Conservation (phyloP, 1,284 basidiomycete species). For the Cerioporus squamosus region DNA sequence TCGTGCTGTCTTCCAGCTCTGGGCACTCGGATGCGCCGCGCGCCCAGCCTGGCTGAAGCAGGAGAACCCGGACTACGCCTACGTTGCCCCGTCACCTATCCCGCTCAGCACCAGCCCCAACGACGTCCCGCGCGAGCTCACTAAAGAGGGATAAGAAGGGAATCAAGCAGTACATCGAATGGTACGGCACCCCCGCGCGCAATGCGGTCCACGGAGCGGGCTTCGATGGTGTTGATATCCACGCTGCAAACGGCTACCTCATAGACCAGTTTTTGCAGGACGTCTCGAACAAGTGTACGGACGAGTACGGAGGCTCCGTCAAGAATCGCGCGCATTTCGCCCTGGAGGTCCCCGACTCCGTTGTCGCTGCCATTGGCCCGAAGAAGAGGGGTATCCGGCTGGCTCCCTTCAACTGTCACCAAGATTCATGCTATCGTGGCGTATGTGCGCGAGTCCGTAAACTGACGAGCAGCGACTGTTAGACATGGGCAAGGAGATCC, state of each 20-base stretch:
- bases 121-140: constrained; percentile 39
- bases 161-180: constrained; percentile 46
- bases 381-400: constrained; percentile 53
- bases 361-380: constrained; percentile 41
- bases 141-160: constrained; percentile 42
- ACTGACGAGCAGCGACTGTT: neutral
- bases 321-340: constrained; percentile 58
- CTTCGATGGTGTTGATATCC: constrained; percentile 47
- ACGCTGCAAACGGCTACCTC: constrained; percentile 44
- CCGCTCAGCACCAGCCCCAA: constrained; percentile 41
- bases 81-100: constrained; percentile 44
- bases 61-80: constrained; percentile 24
- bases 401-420: constrained; percentile 52
- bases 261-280: constrained; percentile 49
- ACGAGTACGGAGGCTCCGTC: constrained; percentile 60
- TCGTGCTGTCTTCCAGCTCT: constrained; percentile 51
- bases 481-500: neutral
- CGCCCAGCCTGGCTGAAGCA: constrained; percentile 33
- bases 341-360: constrained; percentile 52
- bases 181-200: constrained; percentile 42
- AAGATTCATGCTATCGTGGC: constrained; percentile 35
- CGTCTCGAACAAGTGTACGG: constrained; percentile 55
- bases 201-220: constrained; percentile 48
- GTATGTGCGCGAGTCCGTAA: neutral
- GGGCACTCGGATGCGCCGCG: constrained; percentile 49